Evolutionary conservation across 2,329 filamentous ascomycete species (phyloP), one percentile per base, ranked within the genome.

Genomic region (Colletotrichum trifolii): DNA sequence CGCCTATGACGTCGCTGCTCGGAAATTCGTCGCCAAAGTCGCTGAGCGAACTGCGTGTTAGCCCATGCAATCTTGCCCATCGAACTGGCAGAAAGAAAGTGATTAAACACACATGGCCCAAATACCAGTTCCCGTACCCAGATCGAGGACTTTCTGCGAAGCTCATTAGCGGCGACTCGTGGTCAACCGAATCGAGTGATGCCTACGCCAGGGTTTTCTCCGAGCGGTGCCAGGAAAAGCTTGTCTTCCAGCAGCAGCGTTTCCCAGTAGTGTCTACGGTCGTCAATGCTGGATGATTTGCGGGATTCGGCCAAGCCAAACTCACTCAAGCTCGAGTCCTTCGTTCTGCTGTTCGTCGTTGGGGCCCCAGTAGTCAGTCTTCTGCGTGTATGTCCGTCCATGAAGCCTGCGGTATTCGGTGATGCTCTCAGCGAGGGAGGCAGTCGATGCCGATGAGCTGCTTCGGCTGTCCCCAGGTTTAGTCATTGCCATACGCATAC

Each of bases 21-120:
- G 83, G 82, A 39, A 80, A 81, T 3, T 76, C 63, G 54, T 83
- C 72, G 69, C 77, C 73, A 56, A 78, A 74, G 67, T 87, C 86
- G 66, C 88, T 87, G 60, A 2, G 10, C n/a, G n/a, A n/a, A n/a
- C 25, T 25, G 1, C 25, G 25, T 5, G 25, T 25, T 5, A 25
- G 25, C 25, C 25, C 25, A 25, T 25, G 4, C 1, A 25, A 25
- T 25, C 4, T 25, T 25, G 25, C 25, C 25, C 25, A 5, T 25
- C 25, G 25, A 25, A 35, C 6, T 10, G 33, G 6, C 38, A 42
- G 12, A 4, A 4, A 42, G 12, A 2, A 4, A 2, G 9, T 34
- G 38, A 15, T n/a, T 8, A n/a, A 36, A 25, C 57, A 13, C 25
- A 60, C 58, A 60, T 55, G 13, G 58, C 58, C 58, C 58, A 60